Base-by-base conservation (phyloP, 768 basidiomycete genomes). In the Kwoniella europaea region DNA sequence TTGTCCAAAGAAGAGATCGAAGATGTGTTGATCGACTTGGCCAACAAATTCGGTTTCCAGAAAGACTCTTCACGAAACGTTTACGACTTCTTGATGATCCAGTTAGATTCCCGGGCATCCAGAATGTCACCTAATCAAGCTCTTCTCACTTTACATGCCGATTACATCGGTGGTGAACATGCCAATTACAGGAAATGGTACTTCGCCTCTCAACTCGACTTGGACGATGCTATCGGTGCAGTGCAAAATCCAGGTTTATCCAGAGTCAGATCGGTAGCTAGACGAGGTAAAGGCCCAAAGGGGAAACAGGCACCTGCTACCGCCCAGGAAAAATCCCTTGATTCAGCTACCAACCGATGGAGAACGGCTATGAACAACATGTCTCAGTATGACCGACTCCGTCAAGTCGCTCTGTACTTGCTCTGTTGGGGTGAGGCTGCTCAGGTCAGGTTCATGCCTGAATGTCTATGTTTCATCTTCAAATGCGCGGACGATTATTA, bases 181-280 rank as follows among this genome's bases (percentile, higher is more conserved):
- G 93, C 97, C 61, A 98, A 98, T 86, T 98, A 98, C 85, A 92
- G 97, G 71, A 98, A 98, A 86, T 98, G 97, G 97, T 99, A 99
- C 86, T 99, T 98, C 84, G 97, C 96, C 35, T 94, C 96, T 20
- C 97, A 99, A 84, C 90, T 99, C 70, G 96, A 98, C 83, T 91
- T 98, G 54, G 97, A 99, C 83, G 97, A 99, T 76, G 96, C 94
- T 59, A 90, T 98, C 64, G 97, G 96, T 35, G 89, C 91, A 70
- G 88, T 88, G 6, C 93, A 97, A 80, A 98, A 97, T 82, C 93
- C 94, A 0, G 95, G 95, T 67, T 86, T 97, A 4, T 88, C 88
- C 60, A 90, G 93, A 10, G 88, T 96, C n/a, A 88, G 89, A 69
- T 92, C 92, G 3, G 89, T 90, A 69, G 92, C 92, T 73, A 88